Evolutionary conservation across 257 asterid genomes (phyloP), one percentile per base, ranked within the genome.

Genomic region (Fraxinus excelsior): DNA sequence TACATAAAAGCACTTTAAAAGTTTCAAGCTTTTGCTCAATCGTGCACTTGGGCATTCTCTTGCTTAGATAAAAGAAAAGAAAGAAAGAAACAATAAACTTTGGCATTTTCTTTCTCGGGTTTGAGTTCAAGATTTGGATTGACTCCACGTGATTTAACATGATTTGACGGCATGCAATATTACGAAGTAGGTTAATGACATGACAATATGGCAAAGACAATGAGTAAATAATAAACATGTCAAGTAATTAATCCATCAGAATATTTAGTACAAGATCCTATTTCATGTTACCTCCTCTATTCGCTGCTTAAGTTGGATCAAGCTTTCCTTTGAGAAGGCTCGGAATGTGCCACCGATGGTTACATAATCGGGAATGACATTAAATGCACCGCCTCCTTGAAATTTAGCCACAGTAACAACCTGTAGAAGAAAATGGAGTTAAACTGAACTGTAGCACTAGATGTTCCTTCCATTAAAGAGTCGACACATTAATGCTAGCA

Each of bases 291-390:
- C 97, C 97, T 93, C 93, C 78, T 88, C 81, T 64, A 95, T 93
- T 70, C 98, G 86, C 67, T 82, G 89, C 87, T 82, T 95, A 42
- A 93, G 95, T 71, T 86, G 89, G 74, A 53, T 79, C 49, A 93
- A 72, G 89, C 92, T 89, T 79, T 93, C 90, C 68, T 40, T 83
- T 68, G 94, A 89, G 84, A 95, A 93, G 79, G 97, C 96, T 64
- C 98, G 90, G 79, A 93, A 93, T 32, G 97, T 93, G 86, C 99
- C 99, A 67, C 94, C 91, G n/a, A 93, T 89, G 44, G 94, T 89
- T 71, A 95, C 98, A 21, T 96, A 93, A 82, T 95, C 98, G 9
- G 98, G 98, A 77, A 93, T 93, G 58, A 95, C 97, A 37, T 95
- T 95, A 78, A 91, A 91, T 16, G 99, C 98, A 51, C 87, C 96